Evolutionary conservation across 1,284 basidiomycete species (phyloP).

Genomic region (Pseudozyma tsukubaensis): DNA sequence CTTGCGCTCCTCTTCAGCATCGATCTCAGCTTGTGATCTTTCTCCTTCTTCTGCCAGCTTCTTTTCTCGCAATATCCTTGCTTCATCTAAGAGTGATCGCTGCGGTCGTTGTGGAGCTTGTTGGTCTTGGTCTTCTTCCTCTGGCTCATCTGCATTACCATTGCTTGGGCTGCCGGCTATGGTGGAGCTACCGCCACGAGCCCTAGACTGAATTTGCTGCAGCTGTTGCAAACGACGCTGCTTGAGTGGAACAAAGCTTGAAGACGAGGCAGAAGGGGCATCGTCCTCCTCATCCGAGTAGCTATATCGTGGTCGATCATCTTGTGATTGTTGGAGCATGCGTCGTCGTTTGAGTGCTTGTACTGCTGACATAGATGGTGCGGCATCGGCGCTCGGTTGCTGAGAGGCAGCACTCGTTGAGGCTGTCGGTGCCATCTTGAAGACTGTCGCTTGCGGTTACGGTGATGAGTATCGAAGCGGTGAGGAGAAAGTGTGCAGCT

Average conservation of each 20-base stretch:
- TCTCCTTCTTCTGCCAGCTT: constrained; percentile 75
- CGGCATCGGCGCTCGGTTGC: constrained; percentile 1
- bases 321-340: constrained; percentile 30
- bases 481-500: neutral
- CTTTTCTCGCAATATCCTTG: constrained; percentile 77
- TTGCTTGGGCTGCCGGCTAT: neutral
- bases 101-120: constrained; percentile 77
- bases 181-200: constrained; percentile 3
- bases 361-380: constrained; percentile 31
- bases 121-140: constrained; percentile 66
- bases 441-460: neutral
- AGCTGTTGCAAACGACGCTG: constrained; percentile 85
- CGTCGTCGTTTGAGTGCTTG: constrained; percentile 48
- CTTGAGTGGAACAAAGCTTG: constrained; percentile 87
- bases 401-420: constrained; percentile 9
- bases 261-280: constrained; percentile 73
- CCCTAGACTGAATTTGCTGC: constrained; percentile 70
- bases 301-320: constrained; percentile 49
- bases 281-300: constrained; percentile 69
- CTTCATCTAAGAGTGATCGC: constrained; percentile 60
- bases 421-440: constrained; percentile 26
- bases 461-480: neutral
- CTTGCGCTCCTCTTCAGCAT: constrained; percentile 87
- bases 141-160: constrained; percentile 5
- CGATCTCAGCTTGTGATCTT: constrained; percentile 80